These are phyloP conservation scores for Fusarium humuli DNA, from an alignment of 2,329 filamentous ascomycete species.

Conservation along the genomic window DNA sequence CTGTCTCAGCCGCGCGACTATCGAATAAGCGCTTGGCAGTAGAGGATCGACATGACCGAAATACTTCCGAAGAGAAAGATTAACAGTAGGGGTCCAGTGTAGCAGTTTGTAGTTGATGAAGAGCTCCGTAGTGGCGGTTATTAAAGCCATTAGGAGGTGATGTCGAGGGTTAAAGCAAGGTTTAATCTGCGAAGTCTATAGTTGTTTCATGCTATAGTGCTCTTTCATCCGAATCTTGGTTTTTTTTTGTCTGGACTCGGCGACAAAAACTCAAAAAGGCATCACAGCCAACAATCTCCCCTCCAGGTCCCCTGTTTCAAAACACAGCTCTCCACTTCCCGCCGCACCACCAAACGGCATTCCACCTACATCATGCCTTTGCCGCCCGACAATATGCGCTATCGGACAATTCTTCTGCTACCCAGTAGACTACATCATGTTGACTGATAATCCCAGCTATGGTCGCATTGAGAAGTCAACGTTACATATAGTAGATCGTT, in stretches of 20 bases:
- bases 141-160: neutral
- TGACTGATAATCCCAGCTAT: neutral
- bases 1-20: slow-evolving; percentile 40
- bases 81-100: slow-evolving; percentile 7
- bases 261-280: neutral
- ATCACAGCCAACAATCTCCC: slow-evolving; percentile 16
- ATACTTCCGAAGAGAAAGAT: neutral
- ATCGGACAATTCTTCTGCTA: neutral
- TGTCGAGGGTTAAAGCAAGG: neutral
- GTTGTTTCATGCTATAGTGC: neutral
- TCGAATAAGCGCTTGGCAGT: slow-evolving; percentile 18
- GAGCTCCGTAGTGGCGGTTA: slow-evolving; percentile 9
- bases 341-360: slow-evolving; percentile 5
- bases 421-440: neutral
- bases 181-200: neutral
- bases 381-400: neutral
- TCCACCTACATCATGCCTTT: slow-evolving; percentile 8
- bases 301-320: slow-evolving; percentile 26
- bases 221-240: neutral
- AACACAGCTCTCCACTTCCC: slow-evolving; percentile 28
- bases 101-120: neutral
- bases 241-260: neutral
- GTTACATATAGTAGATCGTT: slow-evolving; percentile 7
- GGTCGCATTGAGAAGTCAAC: slow-evolving; percentile 5
- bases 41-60: neutral